These are phyloP conservation scores for Solanum medicagineum DNA, from an alignment of 257 asterid genomes.

Conservation along the genomic window DNA sequence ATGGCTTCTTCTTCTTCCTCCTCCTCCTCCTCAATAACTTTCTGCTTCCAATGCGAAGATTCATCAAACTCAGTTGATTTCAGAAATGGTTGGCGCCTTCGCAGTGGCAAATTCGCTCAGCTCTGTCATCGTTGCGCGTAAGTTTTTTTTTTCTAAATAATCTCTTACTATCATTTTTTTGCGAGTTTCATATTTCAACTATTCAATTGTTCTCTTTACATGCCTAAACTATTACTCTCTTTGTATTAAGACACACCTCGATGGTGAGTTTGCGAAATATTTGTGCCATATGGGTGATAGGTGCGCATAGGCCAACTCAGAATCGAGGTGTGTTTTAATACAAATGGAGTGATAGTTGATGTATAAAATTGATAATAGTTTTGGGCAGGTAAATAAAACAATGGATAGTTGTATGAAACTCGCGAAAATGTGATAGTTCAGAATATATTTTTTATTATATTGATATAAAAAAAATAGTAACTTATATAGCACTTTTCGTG, in stretches of 20 bases:
- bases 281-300: no score
- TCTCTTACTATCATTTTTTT: background rate
- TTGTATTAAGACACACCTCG: background rate
- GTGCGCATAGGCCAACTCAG: background rate
- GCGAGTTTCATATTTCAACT: background rate
- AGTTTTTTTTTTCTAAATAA: background rate
- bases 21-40: background rate
- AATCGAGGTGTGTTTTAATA: background rate
- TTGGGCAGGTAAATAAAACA: no score
- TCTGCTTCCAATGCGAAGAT: constrained; percentile 20
- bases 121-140: constrained; percentile 31
- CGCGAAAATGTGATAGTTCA: no score
- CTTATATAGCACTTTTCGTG: no score
- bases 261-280: background rate
- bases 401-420: no score
- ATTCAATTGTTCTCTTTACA: background rate
- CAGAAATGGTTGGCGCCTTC: constrained; percentile 32
- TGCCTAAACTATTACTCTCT: no score
- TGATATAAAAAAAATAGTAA: no score
- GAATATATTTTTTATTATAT: no score
- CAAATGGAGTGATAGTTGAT: no score
- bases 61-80: constrained; percentile 7
- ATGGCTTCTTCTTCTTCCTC: constrained; percentile 5
- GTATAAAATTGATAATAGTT: no score
- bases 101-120: constrained; percentile 26